Percentiles rank a stretch among this genome's conserved stretches.
Conservation (phyloP, 345 rosid genomes). For the Moricandia moricandioides region DNA sequence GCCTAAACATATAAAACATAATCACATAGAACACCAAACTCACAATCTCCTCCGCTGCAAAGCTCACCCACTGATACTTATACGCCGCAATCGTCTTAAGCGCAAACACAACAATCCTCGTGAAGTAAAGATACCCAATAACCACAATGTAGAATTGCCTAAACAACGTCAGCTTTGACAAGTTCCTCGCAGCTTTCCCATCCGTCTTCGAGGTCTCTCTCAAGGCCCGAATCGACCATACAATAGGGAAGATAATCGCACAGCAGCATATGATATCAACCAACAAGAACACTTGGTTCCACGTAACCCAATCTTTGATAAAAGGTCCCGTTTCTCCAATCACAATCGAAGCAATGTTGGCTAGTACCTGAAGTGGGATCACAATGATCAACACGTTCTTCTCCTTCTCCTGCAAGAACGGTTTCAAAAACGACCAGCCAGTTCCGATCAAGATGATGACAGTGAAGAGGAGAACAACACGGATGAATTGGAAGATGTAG, state of each 20-base stretch:
- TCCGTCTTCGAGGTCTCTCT: constrained; percentile 91
- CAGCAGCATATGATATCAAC: constrained; percentile 94
- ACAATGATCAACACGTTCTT: constrained; percentile 96
- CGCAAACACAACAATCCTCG: constrained; percentile 88
- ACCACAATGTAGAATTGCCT: constrained; percentile 91
- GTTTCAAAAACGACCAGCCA: constrained; percentile 96
- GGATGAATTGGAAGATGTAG: constrained; percentile 83
- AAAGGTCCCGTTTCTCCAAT: constrained; percentile 95
- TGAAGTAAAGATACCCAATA: constrained; percentile 85
- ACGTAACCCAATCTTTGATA: constrained; percentile 82
- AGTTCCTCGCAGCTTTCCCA: constrained; percentile 89
- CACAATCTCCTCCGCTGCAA: constrained; percentile 81
- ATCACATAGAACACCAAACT: constrained; percentile 69
- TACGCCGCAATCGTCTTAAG: constrained; percentile 82
- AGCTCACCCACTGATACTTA: constrained; percentile 94
- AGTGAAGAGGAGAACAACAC: constrained; percentile 79
- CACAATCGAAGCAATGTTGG: constrained; percentile 83
- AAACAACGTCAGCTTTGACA: constrained; percentile 78
- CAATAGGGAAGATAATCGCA: constrained; percentile 91
- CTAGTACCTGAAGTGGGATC: constrained; percentile 91
- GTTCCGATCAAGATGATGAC: constrained; percentile 95
- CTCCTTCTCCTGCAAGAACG: constrained; percentile 91
- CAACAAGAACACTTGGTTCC: constrained; percentile 89
- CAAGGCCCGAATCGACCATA: constrained; percentile 87
- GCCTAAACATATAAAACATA: constrained; percentile 94